Percentiles rank a stretch among this genome's conserved stretches.
Conservation (phyloP, 805 yeast genomes). For the Schwanniomyces sp. region DNA sequence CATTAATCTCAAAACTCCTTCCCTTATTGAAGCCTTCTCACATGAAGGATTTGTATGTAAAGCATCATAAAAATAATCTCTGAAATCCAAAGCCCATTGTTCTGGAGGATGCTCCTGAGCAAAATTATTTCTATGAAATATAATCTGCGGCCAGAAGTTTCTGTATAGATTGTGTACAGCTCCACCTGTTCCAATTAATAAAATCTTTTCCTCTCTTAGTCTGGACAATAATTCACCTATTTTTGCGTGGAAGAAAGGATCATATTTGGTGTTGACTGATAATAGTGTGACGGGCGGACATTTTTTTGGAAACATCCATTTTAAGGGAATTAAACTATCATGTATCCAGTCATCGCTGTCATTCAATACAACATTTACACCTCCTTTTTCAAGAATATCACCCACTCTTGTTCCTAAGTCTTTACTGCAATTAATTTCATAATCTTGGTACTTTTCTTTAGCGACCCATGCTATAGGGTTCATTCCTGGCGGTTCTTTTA, state of each 20-base stretch:
- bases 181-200: conserved; percentile 3
- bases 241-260: conserved; percentile 1
- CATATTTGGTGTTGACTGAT: conserved; percentile 2
- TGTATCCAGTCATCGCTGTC: conserved; percentile 3
- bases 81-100: conserved; percentile 3
- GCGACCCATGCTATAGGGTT: conserved; percentile 4
- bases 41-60: background rate
- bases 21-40: conserved; percentile 1
- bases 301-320: conserved; percentile 3
- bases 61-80: conserved; percentile 2
- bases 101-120: conserved; percentile 1
- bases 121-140: conserved; percentile 1
- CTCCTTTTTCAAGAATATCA: conserved; percentile 1
- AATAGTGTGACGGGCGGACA: conserved; percentile 2
- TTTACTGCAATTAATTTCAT: conserved; percentile 1
- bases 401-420: background rate
- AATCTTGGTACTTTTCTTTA: conserved; percentile 2
- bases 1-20: conserved; percentile 1
- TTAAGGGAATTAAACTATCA: conserved; percentile 1
- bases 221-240: background rate
- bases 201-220: conserved; percentile 1
- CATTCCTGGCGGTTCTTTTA: conserved; percentile 5
- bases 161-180: conserved; percentile 3
- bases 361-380: conserved; percentile 1
- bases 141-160: conserved; percentile 3